Base-by-base conservation (phyloP, 331 rosid genomes). In the Phaseolus coccineus region DNA sequence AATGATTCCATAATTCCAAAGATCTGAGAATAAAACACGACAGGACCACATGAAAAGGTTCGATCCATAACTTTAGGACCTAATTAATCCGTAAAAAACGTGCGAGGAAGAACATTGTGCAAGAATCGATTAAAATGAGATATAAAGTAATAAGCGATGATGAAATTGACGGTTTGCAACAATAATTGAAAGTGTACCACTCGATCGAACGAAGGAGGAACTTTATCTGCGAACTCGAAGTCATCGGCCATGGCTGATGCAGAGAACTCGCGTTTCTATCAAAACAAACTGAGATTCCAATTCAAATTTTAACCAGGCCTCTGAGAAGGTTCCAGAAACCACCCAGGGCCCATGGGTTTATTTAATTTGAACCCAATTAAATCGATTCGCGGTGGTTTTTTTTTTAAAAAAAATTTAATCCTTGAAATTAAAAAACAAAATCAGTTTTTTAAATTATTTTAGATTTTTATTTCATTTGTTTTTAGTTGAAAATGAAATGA, bases 191-290 rank as follows among this genome's bases (percentile, higher is more conserved):
- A 47, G 2, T 33, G 55, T 84, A 92, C 96, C 93, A 76, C 56
- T 74, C 87, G 82, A 71, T 90, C 87, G 68, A 89, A 85, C 7
- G 93, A 78, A 25, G 94, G 93, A 59, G 94, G 96, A 4, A 89
- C 93, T 69, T 86, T 83, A 65, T 87, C 90, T 15, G 75, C 67
- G 76, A 88, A 87, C 4, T 87, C 88, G 80, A 80, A 85, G 27
- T 90, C 90, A 53, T 93, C 97, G 31, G 87, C 95, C 98, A 94
- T 94, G 85, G 90, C 67, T 42, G 81, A 56, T 44, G 77, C 61
- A 2, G 76, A 55, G 28, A 55, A 22, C 39, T 22, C 35, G 64
- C 14, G 57, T 3, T 35, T 50, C 67, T 62, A 31, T 5, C 53
- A 59, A 42, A n/a, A 19, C 27, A 52, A 79, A 74, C 9, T 31